phyloP scores from a whole-genome alignment of 2,329 filamentous ascomycete genomes.

The Aspergillus intermedius region DNA sequence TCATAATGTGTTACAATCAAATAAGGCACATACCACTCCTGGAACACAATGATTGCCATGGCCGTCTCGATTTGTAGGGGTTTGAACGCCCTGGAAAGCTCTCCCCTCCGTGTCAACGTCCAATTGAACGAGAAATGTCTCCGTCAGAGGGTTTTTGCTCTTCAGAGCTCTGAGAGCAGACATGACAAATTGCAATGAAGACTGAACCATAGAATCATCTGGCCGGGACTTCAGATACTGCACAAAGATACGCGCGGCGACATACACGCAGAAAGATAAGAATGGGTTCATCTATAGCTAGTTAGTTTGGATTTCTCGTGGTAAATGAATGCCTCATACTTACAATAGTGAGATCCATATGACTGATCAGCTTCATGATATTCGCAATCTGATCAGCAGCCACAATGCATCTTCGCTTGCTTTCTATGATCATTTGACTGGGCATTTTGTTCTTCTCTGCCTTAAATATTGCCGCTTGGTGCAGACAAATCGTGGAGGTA shows the following conservation, averaged over 20 bases:
- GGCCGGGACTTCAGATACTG: slow-evolving; percentile 95
- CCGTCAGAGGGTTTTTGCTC: slow-evolving; percentile 79
- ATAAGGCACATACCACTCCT: background rate
- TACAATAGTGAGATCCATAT: slow-evolving; percentile 77
- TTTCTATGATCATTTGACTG: slow-evolving; percentile 72
- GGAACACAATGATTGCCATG: background rate
- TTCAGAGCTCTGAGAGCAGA: slow-evolving; percentile 87
- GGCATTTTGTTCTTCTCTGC: slow-evolving; percentile 82
- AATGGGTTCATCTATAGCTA: slow-evolving; percentile 78
- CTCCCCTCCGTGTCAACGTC: slow-evolving; percentile 77
- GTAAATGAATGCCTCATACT: slow-evolving; percentile 28
- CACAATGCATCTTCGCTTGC: slow-evolving; percentile 86
- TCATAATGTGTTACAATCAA: background rate
- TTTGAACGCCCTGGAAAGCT: slow-evolving; percentile 19
- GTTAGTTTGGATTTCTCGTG: slow-evolving; percentile 8
- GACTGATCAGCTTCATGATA: slow-evolving; percentile 92
- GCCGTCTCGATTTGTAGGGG: background rate
- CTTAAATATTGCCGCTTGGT: slow-evolving; percentile 97
- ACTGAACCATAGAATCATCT: slow-evolving; percentile 67
- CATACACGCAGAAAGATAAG: slow-evolving; percentile 90
- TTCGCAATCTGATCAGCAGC: slow-evolving; percentile 89
- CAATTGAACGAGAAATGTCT: slow-evolving; percentile 88
- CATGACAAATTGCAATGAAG: slow-evolving; percentile 83
- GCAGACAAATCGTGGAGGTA: slow-evolving; percentile 92
- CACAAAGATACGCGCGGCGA: slow-evolving; percentile 90